Conservation (phyloP, 2,329 filamentous ascomycete species). For the Whalleya microplaca region DNA sequence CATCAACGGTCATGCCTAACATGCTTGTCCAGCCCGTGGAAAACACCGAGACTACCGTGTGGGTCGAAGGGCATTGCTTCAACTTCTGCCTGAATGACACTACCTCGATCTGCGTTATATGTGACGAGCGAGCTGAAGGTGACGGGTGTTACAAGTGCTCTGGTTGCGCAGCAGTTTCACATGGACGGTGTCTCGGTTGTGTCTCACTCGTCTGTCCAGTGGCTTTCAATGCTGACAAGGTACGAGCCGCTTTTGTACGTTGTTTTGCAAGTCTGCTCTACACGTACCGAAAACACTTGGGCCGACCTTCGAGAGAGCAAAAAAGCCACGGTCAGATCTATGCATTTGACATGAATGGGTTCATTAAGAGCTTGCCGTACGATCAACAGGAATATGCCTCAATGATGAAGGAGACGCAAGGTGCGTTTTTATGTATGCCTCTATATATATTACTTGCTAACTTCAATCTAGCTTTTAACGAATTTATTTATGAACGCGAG, state of each 20-base stretch:
- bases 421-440: constrained; percentile 43
- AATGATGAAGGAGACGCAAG: constrained; percentile 70
- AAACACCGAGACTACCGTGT: constrained; percentile 78
- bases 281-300: constrained; percentile 67
- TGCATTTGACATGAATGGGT: constrained; percentile 68
- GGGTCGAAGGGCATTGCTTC: constrained; percentile 86
- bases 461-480: constrained; percentile 65
- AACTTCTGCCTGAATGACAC: constrained; percentile 65
- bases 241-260: constrained; percentile 66
- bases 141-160: constrained; percentile 78
- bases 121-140: constrained; percentile 71
- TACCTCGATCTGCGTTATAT: constrained; percentile 69
- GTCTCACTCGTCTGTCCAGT: constrained; percentile 67
- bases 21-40: constrained; percentile 78
- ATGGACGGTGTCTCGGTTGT: constrained; percentile 64
- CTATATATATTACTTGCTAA: constrained; percentile 23
- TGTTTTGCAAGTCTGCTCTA: constrained; percentile 69
- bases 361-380: constrained; percentile 65
- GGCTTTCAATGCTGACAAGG: constrained; percentile 64
- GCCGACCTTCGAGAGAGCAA: constrained; percentile 62
- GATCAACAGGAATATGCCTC: constrained; percentile 67
- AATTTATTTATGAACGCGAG: constrained; percentile 84
- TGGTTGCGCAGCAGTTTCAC: constrained; percentile 62
- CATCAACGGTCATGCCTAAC: constrained; percentile 84
- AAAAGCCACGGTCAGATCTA: constrained; percentile 63